Evolutionary conservation across 2,329 filamentous ascomycete genomes (phyloP).

Genomic region (Tolypocladium tropicale): DNA sequence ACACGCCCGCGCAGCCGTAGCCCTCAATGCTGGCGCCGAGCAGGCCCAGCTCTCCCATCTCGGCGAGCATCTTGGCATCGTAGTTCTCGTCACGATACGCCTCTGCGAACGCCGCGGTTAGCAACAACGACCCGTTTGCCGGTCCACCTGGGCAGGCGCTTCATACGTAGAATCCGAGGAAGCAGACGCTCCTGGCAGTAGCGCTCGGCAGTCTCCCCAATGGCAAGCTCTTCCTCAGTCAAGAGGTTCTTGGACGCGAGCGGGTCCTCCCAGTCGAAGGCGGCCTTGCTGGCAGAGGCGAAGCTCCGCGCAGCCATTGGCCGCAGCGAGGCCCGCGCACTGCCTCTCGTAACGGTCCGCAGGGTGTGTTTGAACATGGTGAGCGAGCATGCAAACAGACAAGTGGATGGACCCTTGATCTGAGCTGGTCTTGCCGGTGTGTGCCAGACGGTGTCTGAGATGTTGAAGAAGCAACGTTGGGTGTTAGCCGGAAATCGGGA

Average conservation of each 20-base stretch:
- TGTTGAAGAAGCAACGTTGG: constrained; percentile 9
- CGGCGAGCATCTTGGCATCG: constrained; percentile 72
- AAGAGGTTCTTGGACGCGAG: constrained; percentile 63
- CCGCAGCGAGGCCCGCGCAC: constrained; percentile 10
- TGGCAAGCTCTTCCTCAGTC: constrained; percentile 84
- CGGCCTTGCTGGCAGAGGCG: constrained; percentile 21
- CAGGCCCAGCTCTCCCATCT: constrained; percentile 89
- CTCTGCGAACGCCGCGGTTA: constrained; percentile 37
- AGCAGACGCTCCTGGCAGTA: constrained; percentile 88
- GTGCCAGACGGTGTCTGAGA: constrained; percentile 1
- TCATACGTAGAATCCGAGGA: constrained; percentile 73
- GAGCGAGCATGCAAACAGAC: background rate
- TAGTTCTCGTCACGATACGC: constrained; percentile 79
- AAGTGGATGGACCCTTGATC: background rate
- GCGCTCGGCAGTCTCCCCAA: constrained; percentile 79
- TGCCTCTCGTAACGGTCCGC: constrained; percentile 15
- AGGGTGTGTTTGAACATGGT: constrained; percentile 21
- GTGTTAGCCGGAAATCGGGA: constrained; percentile 1
- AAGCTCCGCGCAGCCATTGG: constrained; percentile 20
- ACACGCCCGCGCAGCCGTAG: constrained; percentile 80
- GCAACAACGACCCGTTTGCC: background rate
- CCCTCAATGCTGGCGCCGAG: constrained; percentile 79
- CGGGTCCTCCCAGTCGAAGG: constrained; percentile 90
- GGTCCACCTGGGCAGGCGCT: background rate
- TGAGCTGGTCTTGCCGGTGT: background rate